A percentile compares a stretch with the other conserved stretches of the same genome.
These are phyloP conservation scores for Pythium grandisporangium DNA, from an alignment of 352 stramenopile species.

Conservation along the genomic window DNA sequence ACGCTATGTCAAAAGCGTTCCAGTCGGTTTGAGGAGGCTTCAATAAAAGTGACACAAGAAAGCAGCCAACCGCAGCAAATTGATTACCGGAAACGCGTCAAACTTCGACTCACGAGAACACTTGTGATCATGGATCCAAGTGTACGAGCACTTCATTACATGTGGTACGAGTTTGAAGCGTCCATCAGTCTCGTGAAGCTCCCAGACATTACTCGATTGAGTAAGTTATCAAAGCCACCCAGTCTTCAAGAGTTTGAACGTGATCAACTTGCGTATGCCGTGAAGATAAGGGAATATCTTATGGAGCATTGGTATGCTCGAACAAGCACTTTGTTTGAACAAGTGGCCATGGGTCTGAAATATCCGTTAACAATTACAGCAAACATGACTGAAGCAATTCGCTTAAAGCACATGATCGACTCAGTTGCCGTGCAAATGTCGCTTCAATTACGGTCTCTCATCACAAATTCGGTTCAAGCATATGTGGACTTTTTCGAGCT, in stretches of 20 bases:
- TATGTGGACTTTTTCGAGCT: conserved; percentile 64
- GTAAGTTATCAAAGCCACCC: conserved; percentile 13
- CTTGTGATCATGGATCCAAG: conserved; percentile 43
- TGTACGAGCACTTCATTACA: conserved; percentile 38
- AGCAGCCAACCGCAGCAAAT: conserved; percentile 11
- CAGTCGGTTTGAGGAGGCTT: no score
- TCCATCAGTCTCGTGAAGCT: conserved; percentile 37
- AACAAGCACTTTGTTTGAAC: conserved; percentile 37
- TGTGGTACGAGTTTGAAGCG: conserved; percentile 51
- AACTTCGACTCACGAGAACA: conserved; percentile 23
- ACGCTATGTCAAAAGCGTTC: no score
- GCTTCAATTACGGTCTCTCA: conserved; percentile 51
- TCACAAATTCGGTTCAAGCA: conserved; percentile 49
- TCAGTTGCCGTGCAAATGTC: conserved; percentile 63
- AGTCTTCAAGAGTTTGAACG: conserved; percentile 46
- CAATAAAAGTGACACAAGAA: not conserved
- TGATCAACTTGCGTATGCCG: conserved; percentile 37
- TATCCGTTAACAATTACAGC: no score
- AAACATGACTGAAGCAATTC: no score
- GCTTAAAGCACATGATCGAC: conserved; percentile 46
- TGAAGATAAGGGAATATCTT: conserved; percentile 24
- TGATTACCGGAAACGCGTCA: conserved; percentile 22
- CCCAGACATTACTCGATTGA: conserved; percentile 18
- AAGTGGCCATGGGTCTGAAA: no score
- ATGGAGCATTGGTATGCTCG: conserved; percentile 59